These are phyloP conservation scores for Rhizoctonia solani DNA, from an alignment of 1,284 basidiomycete genomes.

Conservation along the genomic window DNA sequence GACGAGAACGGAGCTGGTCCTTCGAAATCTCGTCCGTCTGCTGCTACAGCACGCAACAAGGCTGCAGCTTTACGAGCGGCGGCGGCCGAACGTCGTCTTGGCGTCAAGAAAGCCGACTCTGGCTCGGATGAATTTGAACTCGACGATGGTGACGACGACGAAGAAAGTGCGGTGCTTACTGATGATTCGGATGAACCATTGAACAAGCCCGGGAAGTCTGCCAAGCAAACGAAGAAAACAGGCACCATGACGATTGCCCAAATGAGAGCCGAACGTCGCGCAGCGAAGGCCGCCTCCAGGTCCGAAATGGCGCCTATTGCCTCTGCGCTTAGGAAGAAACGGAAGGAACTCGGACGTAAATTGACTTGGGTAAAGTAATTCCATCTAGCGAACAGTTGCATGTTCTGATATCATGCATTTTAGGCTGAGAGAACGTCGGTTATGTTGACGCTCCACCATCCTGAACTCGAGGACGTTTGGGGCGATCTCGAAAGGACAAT, in stretches of 20 bases:
- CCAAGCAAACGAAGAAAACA: slow-evolving; percentile 33
- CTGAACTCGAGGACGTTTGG: slow-evolving; percentile 87
- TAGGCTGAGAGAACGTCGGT: slow-evolving; percentile 79
- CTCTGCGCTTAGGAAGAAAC: slow-evolving; percentile 49
- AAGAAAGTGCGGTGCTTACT: slow-evolving; percentile 9
- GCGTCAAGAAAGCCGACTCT: slow-evolving; percentile 39
- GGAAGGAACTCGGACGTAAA: slow-evolving; percentile 58
- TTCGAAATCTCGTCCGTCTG: slow-evolving; percentile 47
- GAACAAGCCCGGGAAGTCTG: slow-evolving; percentile 34
- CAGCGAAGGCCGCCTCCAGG: slow-evolving; percentile 43
- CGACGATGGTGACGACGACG: slow-evolving; percentile 14
- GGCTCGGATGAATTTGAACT: slow-evolving; percentile 25
- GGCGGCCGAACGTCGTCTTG: slow-evolving; percentile 47
- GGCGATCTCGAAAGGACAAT: slow-evolving; percentile 75
- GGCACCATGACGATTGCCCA: slow-evolving; percentile 31
- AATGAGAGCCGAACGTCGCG: slow-evolving; percentile 44
- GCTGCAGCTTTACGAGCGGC: slow-evolving; percentile 56
- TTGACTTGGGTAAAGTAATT: slow-evolving; percentile 61
- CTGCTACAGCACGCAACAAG: slow-evolving; percentile 54
- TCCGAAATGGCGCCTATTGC: slow-evolving; percentile 13
- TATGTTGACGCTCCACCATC: slow-evolving; percentile 65
- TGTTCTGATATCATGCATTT: slow-evolving; percentile 33
- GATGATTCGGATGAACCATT: slow-evolving; percentile 41
- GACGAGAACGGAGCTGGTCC: slow-evolving; percentile 49
- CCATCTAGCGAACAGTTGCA: neutral